Base-by-base conservation (phyloP, 169 alveolate genomes). In the Plasmodium cynomolgi region DNA sequence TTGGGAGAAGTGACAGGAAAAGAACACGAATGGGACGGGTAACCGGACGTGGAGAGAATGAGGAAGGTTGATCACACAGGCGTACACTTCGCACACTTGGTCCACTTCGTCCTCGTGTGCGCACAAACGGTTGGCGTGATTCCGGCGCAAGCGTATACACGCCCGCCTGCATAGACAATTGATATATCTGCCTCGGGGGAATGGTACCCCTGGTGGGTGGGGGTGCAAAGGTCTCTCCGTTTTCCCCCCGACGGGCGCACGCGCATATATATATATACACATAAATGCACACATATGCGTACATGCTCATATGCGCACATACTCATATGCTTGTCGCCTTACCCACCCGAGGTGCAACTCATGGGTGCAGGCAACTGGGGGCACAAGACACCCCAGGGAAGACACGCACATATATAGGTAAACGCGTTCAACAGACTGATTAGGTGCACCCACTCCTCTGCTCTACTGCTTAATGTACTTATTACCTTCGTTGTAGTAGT, bases 401-500 rank as follows among this genome's bases (percentile, higher is more conserved):
- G 0, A 17, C 86, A 81, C 31, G 41, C 62, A 44, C 15, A 81
- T 41, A 83, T 20, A 83, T 3, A 77, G 39, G 41, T 2, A 17
- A 77, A n/a, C 68, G 15, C 44, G 17, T 77, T n/a, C 44, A 77
- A 7, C 13, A 11, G 44, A 26, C 15, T 11, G 62, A 33, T 20
- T 11, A n/a, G 29, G 1, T 77, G 37, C 5, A 26, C 23, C 17
- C 62, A 37, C 11, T 77, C 44, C 5, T 77, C n/a, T n/a, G 3
- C 37, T 20, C 39, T 73, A 26, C 20, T 71, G 83, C 34, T 90
- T 90, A n/a, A 17, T 62, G n/a, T 58, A 80, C 72, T 80, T 80
- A 29, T 68, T 68, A 20, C 37, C 72, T 26, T 80, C 83, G 75
- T 44, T 68, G 47, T 80, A 90, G 39, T 90, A 73, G 47, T 73